Percentiles rank a stretch among this genome's conserved stretches.
These are phyloP conservation scores for Neurospora sp. DNA, from an alignment of 495 filamentous ascomycete genomes.

Conservation along the genomic window DNA sequence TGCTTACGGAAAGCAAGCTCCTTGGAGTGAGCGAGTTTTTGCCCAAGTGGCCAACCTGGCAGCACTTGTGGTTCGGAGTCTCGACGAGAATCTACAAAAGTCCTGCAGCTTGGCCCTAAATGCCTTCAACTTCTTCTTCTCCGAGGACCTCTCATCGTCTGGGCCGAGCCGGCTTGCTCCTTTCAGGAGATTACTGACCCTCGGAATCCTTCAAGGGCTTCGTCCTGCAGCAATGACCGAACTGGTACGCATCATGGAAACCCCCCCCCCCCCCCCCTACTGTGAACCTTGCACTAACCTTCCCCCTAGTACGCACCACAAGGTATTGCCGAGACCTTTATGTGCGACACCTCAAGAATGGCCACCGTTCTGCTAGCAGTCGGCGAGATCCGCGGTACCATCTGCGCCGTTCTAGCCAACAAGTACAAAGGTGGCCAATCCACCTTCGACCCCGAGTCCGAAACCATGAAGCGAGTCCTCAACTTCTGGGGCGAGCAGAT, in stretches of 20 bases:
- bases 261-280: no score
- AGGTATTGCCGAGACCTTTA: slow-evolving; percentile 14
- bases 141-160: background rate
- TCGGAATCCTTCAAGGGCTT: slow-evolving; percentile 36
- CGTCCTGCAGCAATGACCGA: slow-evolving; percentile 25
- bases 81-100: slow-evolving; percentile 17
- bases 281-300: slow-evolving; percentile 3
- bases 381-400: slow-evolving; percentile 18
- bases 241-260: slow-evolving; percentile 19
- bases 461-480: slow-evolving; percentile 11
- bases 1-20: background rate
- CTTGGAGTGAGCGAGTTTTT: slow-evolving; percentile 17
- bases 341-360: slow-evolving; percentile 10
- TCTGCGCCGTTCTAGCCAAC: slow-evolving; percentile 23
- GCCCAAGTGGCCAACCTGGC: slow-evolving; percentile 20
- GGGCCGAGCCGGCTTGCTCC: background rate
- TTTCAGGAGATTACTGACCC: slow-evolving; percentile 17
- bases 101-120: slow-evolving; percentile 17
- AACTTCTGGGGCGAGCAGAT: slow-evolving; percentile 15
- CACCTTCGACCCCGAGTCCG: slow-evolving; percentile 18
- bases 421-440: slow-evolving; percentile 23
- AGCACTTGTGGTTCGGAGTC: slow-evolving; percentile 15
- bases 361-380: background rate
- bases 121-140: slow-evolving; percentile 26
- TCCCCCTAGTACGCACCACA: slow-evolving; percentile 12